Evolutionary conservation across 1,284 basidiomycete genomes (phyloP), one percentile per base, ranked within the genome.

Genomic region (Golubevia sp.): DNA sequence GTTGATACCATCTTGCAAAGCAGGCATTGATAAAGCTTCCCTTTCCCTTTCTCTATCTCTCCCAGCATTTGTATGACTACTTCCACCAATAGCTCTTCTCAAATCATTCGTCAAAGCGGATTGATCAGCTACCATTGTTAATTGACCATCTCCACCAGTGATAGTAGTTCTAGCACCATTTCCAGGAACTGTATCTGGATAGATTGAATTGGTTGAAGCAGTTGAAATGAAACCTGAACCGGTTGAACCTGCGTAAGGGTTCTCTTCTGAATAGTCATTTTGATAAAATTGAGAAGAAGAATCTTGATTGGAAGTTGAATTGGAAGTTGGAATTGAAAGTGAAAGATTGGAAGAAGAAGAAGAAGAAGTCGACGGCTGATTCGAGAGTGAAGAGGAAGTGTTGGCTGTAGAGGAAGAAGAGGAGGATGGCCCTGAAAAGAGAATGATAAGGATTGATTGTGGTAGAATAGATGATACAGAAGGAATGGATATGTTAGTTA

Each of bases 21-120:
- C 20, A 7, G 20, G 49, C 20, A n/a, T 25, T 21, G 54, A 55
- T n/a, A 55, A n/a, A 13, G 13, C 13, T 23, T 23, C 27, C 56
- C 56, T 23, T 50, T 7, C 27, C 38, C n/a, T 20, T 58, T 20
- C 56, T 30, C 23, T 49, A 44, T 21, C 38, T 25, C 26, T 58
- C 23, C 11, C 51, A 6, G 25, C n/a, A 58, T 58, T 34, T 38
- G 20, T 50, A 55, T 76, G 62, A 27, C 66, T 67, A 56, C 73
- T 60, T 30, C 74, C 67, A 18, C 75, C 74, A 24, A 77, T 78
- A 49, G 76, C 76, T 8, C 76, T 62, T n/a, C 69, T 61, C 15
- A 78, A 63, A 52, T 78, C 76, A 59, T 78, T 76, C 2, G 76
- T 76, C 54, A 76, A 60, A 1, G 76, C 74, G 3, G 52, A 69